Conservation (phyloP, 1,284 basidiomycete species). For the Somion occarium region DNA sequence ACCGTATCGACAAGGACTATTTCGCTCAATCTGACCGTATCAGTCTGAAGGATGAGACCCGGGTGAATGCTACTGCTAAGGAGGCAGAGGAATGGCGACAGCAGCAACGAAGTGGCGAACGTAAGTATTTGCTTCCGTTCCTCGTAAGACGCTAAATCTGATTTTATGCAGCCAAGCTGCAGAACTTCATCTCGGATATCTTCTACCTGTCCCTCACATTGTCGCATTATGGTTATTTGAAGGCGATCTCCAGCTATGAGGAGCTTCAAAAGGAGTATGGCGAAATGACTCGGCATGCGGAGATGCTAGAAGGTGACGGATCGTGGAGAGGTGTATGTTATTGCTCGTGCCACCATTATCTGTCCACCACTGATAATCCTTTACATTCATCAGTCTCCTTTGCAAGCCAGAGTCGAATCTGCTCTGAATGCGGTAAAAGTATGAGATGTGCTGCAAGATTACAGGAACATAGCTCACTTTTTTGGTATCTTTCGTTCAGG, state of each 20-base stretch:
- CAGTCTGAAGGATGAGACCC: conserved; percentile 81
- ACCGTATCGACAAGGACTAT: conserved; percentile 87
- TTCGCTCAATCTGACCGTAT: conserved; percentile 71
- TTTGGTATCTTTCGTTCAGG: conserved; percentile 32
- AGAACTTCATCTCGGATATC: conserved; percentile 95
- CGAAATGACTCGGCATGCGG: conserved; percentile 76
- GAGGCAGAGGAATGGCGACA: conserved; percentile 75
- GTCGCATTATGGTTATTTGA: conserved; percentile 83
- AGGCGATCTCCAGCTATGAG: conserved; percentile 73
- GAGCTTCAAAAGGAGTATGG: conserved; percentile 70
- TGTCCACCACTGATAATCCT: conserved; percentile 1
- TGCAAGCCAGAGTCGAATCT: conserved; percentile 64
- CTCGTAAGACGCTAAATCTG: conserved; percentile 1
- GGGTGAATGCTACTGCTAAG: conserved; percentile 85
- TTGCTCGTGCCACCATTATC: background rate
- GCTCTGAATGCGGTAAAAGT: conserved; percentile 75
- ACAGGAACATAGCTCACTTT: background rate
- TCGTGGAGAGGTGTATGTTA: conserved; percentile 73
- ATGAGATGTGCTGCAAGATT: background rate
- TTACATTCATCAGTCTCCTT: conserved; percentile 42
- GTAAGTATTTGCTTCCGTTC: conserved; percentile 24
- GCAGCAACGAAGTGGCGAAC: conserved; percentile 38
- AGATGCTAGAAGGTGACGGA: conserved; percentile 72
- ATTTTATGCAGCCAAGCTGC: conserved; percentile 41
- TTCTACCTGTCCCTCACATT: conserved; percentile 87